A percentile compares a stretch with the other conserved stretches of the same genome.
Conservation (phyloP, 768 basidiomycete species). For the Naganishia onofrii region DNA sequence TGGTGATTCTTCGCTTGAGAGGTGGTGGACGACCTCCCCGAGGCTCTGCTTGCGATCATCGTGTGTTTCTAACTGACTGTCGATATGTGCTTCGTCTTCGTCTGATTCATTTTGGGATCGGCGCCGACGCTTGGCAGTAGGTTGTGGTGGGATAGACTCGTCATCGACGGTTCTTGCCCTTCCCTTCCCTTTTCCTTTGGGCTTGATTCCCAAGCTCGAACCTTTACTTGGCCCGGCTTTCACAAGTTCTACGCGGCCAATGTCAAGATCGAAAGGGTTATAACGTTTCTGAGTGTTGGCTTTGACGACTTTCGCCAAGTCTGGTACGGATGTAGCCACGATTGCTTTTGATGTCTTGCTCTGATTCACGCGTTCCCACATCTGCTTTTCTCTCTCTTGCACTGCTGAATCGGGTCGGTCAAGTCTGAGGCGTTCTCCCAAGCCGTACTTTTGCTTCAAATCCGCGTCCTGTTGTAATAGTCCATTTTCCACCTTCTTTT, state of each 20-base stretch:
- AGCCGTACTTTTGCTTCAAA: slow-evolving; percentile 71
- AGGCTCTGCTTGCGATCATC: not conserved
- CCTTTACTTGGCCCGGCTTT: not conserved
- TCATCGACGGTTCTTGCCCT: slow-evolving; percentile 33
- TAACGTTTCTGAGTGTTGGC: slow-evolving; percentile 44
- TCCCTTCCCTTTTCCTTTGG: slow-evolving; percentile 36
- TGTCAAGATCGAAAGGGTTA: slow-evolving; percentile 41
- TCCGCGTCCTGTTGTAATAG: slow-evolving; percentile 68
- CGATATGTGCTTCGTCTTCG: not conserved
- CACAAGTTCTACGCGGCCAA: slow-evolving; percentile 6
- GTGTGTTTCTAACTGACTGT: no score
- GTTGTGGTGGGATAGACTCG: not conserved
- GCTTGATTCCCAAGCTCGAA: slow-evolving; percentile 5
- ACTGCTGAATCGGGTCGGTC: slow-evolving; percentile 48
- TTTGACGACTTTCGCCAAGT: slow-evolving; percentile 35
- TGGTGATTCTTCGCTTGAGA: not conserved
- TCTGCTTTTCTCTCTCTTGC: slow-evolving; percentile 59
- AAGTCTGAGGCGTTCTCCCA: slow-evolving; percentile 61
- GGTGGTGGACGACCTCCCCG: not conserved
- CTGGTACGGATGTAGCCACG: slow-evolving; percentile 26
- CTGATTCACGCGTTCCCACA: slow-evolving; percentile 33
- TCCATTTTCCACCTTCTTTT: slow-evolving; percentile 74
- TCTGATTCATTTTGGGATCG: not conserved
- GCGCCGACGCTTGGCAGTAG: not conserved
- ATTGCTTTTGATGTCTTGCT: slow-evolving; percentile 30